These are phyloP conservation scores for Aureobasidium namibiae DNA, from an alignment of 2,329 filamentous ascomycete species.

Conservation along the genomic window DNA sequence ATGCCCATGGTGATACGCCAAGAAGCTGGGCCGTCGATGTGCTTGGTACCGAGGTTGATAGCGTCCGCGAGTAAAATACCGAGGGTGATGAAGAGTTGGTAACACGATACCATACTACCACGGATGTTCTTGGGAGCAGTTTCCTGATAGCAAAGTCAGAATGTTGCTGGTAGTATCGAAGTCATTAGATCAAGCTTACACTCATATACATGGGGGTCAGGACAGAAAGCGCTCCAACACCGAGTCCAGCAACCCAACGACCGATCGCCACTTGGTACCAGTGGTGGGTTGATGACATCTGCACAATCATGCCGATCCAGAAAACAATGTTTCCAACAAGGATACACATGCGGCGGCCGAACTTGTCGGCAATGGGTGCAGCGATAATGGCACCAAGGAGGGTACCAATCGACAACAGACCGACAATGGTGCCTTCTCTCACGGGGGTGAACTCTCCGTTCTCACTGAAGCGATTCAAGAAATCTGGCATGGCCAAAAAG, in stretches of 20 bases:
- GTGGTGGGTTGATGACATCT: constrained; percentile 48
- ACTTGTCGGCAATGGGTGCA: constrained; percentile 53
- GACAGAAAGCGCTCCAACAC: constrained; percentile 57
- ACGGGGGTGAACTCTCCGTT: constrained; percentile 47
- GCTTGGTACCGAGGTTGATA: constrained; percentile 54
- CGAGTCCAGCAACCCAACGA: constrained; percentile 57
- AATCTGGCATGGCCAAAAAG: constrained; percentile 35
- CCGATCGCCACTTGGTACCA: constrained; percentile 62
- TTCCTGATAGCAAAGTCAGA: constrained; percentile 41
- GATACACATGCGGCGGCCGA: constrained; percentile 56
- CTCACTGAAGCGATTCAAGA: constrained; percentile 44
- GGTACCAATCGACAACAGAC: constrained; percentile 51
- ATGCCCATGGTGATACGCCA: constrained; percentile 59
- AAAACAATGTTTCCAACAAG: constrained; percentile 55
- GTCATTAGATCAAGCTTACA: background rate
- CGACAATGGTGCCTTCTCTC: constrained; percentile 56
- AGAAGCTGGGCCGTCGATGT: constrained; percentile 38
- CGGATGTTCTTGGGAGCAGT: constrained; percentile 57
- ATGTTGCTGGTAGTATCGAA: background rate
- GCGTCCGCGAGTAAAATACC: constrained; percentile 50
- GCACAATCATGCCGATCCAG: constrained; percentile 56
- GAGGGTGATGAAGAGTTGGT: constrained; percentile 62
- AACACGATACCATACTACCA: constrained; percentile 54
- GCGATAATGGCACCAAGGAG: constrained; percentile 49
- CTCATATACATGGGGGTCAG: constrained; percentile 61